Evolutionary conservation across 2,329 filamentous ascomycete genomes (phyloP).

Genomic region (Dryadomyces quercivorus): DNA sequence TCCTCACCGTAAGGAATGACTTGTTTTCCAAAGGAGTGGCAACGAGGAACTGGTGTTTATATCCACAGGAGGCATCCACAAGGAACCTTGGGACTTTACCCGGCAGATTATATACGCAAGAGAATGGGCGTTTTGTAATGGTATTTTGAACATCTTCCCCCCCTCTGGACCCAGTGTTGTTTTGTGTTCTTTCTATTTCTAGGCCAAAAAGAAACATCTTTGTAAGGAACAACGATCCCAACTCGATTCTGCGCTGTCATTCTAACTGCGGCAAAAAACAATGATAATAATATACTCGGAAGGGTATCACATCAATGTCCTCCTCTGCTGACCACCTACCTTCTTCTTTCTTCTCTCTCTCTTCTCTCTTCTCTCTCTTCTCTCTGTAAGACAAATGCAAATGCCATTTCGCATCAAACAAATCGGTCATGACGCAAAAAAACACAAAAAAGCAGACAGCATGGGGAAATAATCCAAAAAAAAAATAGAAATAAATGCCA

Average conservation of each 20-base stretch:
- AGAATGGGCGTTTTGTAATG: background rate
- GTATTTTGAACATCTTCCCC: background rate
- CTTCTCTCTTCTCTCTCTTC: background rate
- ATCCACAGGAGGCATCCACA: background rate
- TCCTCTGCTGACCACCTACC: background rate
- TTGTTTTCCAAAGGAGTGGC: background rate
- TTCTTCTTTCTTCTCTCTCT: background rate
- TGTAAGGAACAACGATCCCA: too few species aligned
- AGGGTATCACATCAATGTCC: slow-evolving; percentile 2
- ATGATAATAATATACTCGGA: background rate
- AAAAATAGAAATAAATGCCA: background rate
- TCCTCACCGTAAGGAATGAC: background rate
- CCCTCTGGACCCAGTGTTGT: background rate
- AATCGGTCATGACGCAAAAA: background rate
- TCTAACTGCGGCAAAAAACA: background rate
- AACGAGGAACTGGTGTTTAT: background rate
- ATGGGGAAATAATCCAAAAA: background rate
- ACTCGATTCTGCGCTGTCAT: background rate
- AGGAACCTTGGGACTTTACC: background rate
- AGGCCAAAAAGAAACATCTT: background rate
- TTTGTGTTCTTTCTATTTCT: background rate
- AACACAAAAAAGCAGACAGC: background rate
- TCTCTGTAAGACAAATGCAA: background rate
- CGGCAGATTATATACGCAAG: background rate
- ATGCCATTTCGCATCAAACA: background rate